These are phyloP conservation scores for Paramecium tetraurelia DNA, from an alignment of 73 alveolate species.

Conservation along the genomic window DNA sequence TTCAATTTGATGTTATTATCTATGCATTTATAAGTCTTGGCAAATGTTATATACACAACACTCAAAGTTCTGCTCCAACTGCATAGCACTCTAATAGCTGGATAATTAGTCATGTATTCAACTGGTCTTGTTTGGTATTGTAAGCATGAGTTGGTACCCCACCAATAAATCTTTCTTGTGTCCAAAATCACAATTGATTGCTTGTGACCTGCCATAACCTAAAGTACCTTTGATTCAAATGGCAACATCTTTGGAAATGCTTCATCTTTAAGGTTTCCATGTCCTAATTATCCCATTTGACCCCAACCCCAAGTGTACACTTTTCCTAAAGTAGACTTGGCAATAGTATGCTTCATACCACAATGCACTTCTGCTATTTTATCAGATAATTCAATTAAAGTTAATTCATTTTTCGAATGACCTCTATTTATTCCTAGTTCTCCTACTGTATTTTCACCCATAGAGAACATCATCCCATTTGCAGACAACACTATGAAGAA, in stretches of 20 bases:
- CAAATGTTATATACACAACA: constrained; percentile 13
- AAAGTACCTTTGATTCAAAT: constrained; percentile 80
- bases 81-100: constrained; percentile 9
- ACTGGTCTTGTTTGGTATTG: not conserved
- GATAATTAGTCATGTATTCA: constrained; percentile 20
- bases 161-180: constrained; percentile 27
- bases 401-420: not conserved
- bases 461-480: constrained; percentile 26
- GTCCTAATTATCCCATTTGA: constrained; percentile 94
- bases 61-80: constrained; percentile 35
- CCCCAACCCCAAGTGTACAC: constrained; percentile 95
- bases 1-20: constrained; percentile 19
- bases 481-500: not conserved
- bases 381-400: constrained; percentile 63
- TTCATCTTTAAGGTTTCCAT: constrained; percentile 77
- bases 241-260: constrained; percentile 81
- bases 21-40: not conserved
- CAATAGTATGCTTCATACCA: constrained; percentile 95
- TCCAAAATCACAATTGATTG: not conserved
- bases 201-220: constrained; percentile 65
- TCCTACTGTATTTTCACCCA: constrained; percentile 26
- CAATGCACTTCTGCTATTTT: constrained; percentile 92
- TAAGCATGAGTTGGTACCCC: constrained; percentile 35
- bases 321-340: constrained; percentile 92
- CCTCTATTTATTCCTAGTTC: not conserved